A percentile compares a stretch with the other conserved stretches of the same genome.
Conservation (phyloP, 2,329 filamentous ascomycete genomes). For the Clonostachys rosea region DNA sequence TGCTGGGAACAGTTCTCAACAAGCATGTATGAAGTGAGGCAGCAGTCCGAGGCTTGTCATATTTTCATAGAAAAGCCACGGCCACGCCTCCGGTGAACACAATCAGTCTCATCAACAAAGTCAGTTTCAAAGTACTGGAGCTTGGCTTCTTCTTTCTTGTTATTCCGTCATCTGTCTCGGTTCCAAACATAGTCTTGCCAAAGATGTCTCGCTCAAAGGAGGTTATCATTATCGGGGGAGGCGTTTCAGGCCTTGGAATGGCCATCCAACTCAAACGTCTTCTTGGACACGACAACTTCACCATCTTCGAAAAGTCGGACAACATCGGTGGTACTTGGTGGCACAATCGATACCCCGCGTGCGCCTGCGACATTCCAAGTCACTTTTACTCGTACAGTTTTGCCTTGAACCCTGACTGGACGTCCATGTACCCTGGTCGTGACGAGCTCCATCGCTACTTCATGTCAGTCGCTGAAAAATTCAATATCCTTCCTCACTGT, state of each 20-base stretch:
- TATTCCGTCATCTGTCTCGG: no score
- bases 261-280: conserved; percentile 12
- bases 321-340: conserved; percentile 16
- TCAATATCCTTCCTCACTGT: not conserved
- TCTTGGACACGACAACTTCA: conserved; percentile 3
- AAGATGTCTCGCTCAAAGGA: not conserved
- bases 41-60: no score
- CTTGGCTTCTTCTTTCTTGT: no score
- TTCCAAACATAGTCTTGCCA: no score
- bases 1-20: no score
- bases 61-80: no score
- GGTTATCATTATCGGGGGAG: not conserved
- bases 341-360: conserved; percentile 16
- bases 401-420: not conserved
- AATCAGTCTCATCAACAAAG: no score
- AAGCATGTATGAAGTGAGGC: no score
- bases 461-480: not conserved
- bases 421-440: not conserved
- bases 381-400: conserved; percentile 16
- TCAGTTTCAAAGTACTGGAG: no score
- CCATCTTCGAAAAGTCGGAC: conserved; percentile 11
- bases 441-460: not conserved
- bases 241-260: conserved; percentile 1
- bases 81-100: no score
- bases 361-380: conserved; percentile 14